These are phyloP conservation scores for Pleurotus tuber-regium DNA, from an alignment of 768 basidiomycete genomes.

Conservation along the genomic window DNA sequence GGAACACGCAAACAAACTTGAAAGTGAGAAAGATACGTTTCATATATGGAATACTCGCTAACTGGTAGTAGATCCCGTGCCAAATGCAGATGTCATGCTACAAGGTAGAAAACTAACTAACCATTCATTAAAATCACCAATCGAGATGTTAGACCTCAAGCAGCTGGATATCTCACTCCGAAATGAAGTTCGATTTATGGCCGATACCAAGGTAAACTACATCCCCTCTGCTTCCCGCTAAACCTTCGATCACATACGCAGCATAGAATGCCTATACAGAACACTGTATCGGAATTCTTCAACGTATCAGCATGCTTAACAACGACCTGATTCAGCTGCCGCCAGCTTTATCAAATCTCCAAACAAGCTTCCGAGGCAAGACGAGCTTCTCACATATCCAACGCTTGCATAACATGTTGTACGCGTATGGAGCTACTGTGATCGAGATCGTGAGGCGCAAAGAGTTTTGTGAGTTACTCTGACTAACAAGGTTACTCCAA, in stretches of 20 bases:
- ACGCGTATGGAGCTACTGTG: slow-evolving; percentile 89
- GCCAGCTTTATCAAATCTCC: slow-evolving; percentile 57
- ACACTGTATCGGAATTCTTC: slow-evolving; percentile 62
- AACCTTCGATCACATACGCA: slow-evolving; percentile 21
- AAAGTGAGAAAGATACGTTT: slow-evolving; percentile 34
- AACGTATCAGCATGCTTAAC: slow-evolving; percentile 78
- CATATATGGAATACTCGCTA: not conserved
- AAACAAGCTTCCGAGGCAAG: slow-evolving; percentile 68
- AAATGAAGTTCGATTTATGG: slow-evolving; percentile 55
- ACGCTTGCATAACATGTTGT: slow-evolving; percentile 84
- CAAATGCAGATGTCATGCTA: slow-evolving; percentile 47
- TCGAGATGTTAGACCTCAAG: slow-evolving; percentile 68
- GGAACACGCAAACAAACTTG: slow-evolving; percentile 46
- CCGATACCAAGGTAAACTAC: slow-evolving; percentile 48
- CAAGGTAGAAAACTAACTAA: slow-evolving; percentile 35
- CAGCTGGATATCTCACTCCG: slow-evolving; percentile 62
- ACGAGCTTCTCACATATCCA: slow-evolving; percentile 91
- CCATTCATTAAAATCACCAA: no score
- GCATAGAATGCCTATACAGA: slow-evolving; percentile 70
- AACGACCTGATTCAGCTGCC: slow-evolving; percentile 78
- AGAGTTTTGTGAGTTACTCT: slow-evolving; percentile 69
- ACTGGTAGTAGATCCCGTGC: slow-evolving; percentile 36
- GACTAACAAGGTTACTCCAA: no score
- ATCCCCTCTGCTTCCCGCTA: not conserved
- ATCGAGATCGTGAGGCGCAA: slow-evolving; percentile 89